Evolutionary conservation across 257 asterid species (phyloP).

Genomic region (Phtheirospermum japonicum): DNA sequence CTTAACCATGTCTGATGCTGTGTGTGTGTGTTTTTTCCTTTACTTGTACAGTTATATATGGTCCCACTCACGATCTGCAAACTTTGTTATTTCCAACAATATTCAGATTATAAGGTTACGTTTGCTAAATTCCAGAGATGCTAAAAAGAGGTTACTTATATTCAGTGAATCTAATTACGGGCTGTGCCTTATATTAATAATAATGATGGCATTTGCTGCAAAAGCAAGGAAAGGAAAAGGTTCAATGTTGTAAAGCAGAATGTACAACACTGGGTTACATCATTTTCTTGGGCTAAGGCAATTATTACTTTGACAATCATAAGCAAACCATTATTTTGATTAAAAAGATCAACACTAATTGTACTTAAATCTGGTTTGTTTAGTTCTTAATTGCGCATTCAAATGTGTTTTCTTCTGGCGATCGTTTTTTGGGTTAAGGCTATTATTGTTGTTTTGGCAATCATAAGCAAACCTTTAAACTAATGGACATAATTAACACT

Average conservation of each 20-base stretch:
- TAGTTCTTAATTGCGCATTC: no score
- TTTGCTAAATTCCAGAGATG: constrained; percentile 1
- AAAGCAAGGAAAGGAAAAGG: constrained; percentile 24
- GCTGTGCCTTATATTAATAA: not conserved
- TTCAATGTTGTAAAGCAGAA: constrained; percentile 30
- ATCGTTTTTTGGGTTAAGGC: constrained; percentile 24
- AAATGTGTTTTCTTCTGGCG: no score
- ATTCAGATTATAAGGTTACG: constrained; percentile 12
- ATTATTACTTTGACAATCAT: constrained; percentile 38
- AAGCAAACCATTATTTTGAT: constrained; percentile 23
- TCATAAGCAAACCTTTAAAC: constrained; percentile 24
- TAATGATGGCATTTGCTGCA: constrained; percentile 17
- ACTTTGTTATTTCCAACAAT: constrained; percentile 20
- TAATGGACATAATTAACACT: not conserved
- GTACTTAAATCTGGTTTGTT: no score
- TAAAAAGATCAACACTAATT: constrained; percentile 17
- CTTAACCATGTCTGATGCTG: constrained; percentile 31
- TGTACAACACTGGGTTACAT: constrained; percentile 31
- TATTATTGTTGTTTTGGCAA: constrained; percentile 37
- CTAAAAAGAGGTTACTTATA: constrained; percentile 1
- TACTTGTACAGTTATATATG: constrained; percentile 6
- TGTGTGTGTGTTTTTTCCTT: not conserved
- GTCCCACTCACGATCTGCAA: constrained; percentile 27
- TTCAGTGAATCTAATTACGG: constrained; percentile 22
- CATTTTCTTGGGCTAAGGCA: constrained; percentile 34